Evolutionary conservation across 148 eudicot genomes (phyloP), one percentile per base, ranked within the genome.

Genomic region (Polygonum maritimum): DNA sequence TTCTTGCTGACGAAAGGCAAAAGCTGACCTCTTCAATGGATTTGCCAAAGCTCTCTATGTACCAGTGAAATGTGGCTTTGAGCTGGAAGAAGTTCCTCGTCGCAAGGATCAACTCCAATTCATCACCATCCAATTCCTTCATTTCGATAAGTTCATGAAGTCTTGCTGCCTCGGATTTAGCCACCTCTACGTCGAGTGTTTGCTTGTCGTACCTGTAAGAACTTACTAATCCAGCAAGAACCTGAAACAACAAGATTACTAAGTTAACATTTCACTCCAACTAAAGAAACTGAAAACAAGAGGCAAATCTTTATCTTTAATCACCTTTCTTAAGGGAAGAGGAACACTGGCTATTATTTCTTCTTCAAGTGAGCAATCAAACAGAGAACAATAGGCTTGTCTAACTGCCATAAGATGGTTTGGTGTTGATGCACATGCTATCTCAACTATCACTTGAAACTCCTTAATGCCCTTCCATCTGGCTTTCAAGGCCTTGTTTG

Each of bases 351-450:
- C 65, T 35, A 80, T 79, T 31, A 93, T 84, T 76, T 93, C 94
- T 72, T 93, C 96, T 78, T 93, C 98, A 57, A 93, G 84, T 5
- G 98, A 93, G 77, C 86, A 76, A 22, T 87, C 86, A 45, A 84
- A 93, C 33, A 88, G 86, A 73, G 88, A 82, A 77, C 83, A 83
- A 79, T 93, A 93, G 21, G 87, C 86, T 80, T 80, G 83, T 77
- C 94, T 91, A 48, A 93, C 93, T 45, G 86, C 89, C 71, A 83
- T 76, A 65, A 91, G 87, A 85, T 89, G 90, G 39, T 87, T 80
- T 71, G 98, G 91, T 31, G 93, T 84, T 21, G 84, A 79, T 60
- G 96, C 96, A 79, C 94, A 91, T 15, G 96, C 89, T 78, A 91
- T 82, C 83, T 93, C 98, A 26, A 87, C 85, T 48, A 89, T 84